Evolutionary conservation across 2,329 filamentous ascomycete genomes (phyloP).

Genomic region (Mollisiaceae sp.): DNA sequence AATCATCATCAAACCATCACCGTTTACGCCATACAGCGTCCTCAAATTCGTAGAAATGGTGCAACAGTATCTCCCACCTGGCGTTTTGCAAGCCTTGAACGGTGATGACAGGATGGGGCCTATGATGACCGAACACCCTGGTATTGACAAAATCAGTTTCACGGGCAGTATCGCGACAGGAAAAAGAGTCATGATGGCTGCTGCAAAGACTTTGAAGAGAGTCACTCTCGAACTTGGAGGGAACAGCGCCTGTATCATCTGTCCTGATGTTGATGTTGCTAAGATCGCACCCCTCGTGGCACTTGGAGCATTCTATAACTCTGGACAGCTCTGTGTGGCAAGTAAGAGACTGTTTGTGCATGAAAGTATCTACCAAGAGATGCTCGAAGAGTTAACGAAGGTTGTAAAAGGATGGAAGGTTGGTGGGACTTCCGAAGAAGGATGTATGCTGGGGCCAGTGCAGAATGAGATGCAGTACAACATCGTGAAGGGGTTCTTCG

Average conservation of each 20-base stretch:
- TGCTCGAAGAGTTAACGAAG: conserved; percentile 52
- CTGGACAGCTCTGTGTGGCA: conserved; percentile 60
- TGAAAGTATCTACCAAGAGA: conserved; percentile 61
- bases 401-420: conserved; percentile 52
- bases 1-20: conserved; percentile 64
- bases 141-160: conserved; percentile 62
- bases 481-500: conserved; percentile 60
- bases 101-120: conserved; percentile 60
- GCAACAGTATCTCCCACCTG: conserved; percentile 55
- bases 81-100: conserved; percentile 61
- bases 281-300: conserved; percentile 52
- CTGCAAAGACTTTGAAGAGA: conserved; percentile 55
- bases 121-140: conserved; percentile 57
- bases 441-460: conserved; percentile 57
- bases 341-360: conserved; percentile 67
- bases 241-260: conserved; percentile 58
- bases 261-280: conserved; percentile 56
- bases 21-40: conserved; percentile 57
- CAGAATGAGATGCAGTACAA: conserved; percentile 71
- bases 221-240: conserved; percentile 51
- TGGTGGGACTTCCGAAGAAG: conserved; percentile 45
- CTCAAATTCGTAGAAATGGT: conserved; percentile 59
- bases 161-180: conserved; percentile 60
- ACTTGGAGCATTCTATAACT: conserved; percentile 55
- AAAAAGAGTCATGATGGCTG: conserved; percentile 55